Evolutionary conservation across 1,284 basidiomycete species (phyloP), one percentile per base, ranked within the genome.

Genomic region (Vanrija sp.): DNA sequence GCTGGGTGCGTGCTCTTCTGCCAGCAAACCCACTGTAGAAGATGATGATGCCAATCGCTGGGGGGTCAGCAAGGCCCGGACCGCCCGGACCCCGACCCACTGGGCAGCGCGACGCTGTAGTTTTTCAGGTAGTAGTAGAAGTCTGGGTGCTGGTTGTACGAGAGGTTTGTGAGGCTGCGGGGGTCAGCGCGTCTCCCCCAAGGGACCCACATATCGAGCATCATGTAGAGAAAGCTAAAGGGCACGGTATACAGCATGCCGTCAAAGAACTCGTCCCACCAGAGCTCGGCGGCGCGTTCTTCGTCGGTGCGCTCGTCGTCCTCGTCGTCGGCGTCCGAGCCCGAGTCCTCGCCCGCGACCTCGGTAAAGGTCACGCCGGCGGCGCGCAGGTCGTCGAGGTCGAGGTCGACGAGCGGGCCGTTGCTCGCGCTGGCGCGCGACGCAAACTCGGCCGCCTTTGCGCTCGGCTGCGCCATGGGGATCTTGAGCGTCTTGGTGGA

Each of bases 251-350:
- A 57, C 41, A 75, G 63, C 54, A 71, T 53, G 14, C 66, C 59
- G 49, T 71, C 69, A 48, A 76, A 75, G n/a, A 73, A 57, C 54
- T 75, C 73, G 56, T 76, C 75, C 55, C 66, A 67, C 22, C 63
- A 61, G 44, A 63, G 61, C 44, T 50, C 49, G 31, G 42, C 15
- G 3, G 54, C 57, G 16, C 19, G 36, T 15, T 55, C 51, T 20
- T 43, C 48, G 23, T 45, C 45, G 16, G 42, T 49, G 12, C 42
- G 36, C 31, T 49, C 45, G 22, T 54, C 49, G 6, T 43, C 35
- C 20, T 46, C 27, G 24, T 52, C 45, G 25, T 42, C 45, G 14
- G 15, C 41, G 10, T 39, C 31, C 15, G 20, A 39, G 15, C 27
- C 49, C 20, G 52, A 45, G 18, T 43, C 51, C 18, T 12, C 47